Evolutionary conservation across 202 grass and related monocot species (phyloP), one percentile per base, ranked within the genome.

Genomic region (Bolboschoenoplectus hybrid): DNA sequence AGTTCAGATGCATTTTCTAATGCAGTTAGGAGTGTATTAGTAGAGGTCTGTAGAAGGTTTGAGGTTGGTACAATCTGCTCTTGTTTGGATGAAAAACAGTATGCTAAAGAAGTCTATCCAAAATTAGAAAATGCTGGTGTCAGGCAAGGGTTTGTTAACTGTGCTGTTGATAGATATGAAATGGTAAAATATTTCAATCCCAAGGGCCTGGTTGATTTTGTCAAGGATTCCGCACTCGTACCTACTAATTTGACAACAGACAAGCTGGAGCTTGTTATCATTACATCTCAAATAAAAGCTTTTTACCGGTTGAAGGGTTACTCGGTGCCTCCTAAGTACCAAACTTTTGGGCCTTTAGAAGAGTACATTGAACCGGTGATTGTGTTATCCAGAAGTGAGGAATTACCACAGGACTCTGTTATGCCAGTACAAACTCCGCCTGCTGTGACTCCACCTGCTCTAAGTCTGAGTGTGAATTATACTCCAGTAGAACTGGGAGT

Each of bases 1-100:
- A 89, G 68, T 67, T 85, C 87, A 47, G 90, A 94, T 82, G 58
- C 81, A 43, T 94, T 92, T 86, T 49, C 81, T 50, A 77, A 41
- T 88, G 45, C 92, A 63, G 81, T 97, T 81, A 88, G 86, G 63
- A 26, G 43, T 88, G 87, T 91, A 11, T 85, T 97, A 36, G 83
- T 86, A 88, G 92, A 97, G 86, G 83, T 97, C 71, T 89, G 87
- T 46, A 92, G 92, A 71, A 89, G 90, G 40, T 84, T 89, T 57
- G 75, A 86, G 69, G 78, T 86, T 65, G 94, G 84, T 46, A 84
- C 86, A 79, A 87, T 88, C 56, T 97, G 94, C 53, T 87, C 72
- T 43, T 97, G 94, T 74, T 86, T 89, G n/a, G 77, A 89, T 46
- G 56, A 86, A 85, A 82, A 84, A 10, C 11, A 85, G 52, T 84